phyloP scores from a whole-genome alignment of 371 early-diverging fungal species.

The Parasitella parasitica region DNA sequence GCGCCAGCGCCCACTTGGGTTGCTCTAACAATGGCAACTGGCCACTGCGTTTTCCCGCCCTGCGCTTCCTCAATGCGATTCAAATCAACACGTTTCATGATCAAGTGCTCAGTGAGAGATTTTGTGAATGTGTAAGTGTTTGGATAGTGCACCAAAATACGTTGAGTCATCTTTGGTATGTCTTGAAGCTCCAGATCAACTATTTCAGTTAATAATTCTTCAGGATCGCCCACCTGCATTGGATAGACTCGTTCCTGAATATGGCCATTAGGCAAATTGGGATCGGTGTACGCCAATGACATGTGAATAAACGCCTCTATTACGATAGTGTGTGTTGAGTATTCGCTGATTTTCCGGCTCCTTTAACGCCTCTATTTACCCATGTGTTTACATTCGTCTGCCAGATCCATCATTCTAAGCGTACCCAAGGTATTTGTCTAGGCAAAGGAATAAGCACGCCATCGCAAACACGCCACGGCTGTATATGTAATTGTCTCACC shows the following conservation, averaged over 20 bases:
- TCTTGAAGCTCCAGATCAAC: conserved; percentile 51
- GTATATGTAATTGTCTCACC: conserved; percentile 42
- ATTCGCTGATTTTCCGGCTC: neutral
- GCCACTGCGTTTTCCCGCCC: conserved; percentile 50
- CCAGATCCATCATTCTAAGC: conserved; percentile 59
- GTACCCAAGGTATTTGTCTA: conserved; percentile 65
- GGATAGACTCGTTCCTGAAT: conserved; percentile 62
- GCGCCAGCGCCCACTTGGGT: conserved; percentile 59
- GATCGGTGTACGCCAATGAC: conserved; percentile 47
- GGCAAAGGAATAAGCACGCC: neutral
- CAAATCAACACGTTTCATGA: conserved; percentile 54
- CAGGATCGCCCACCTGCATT: conserved; percentile 59
- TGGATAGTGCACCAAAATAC: conserved; percentile 48
- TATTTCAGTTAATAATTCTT: conserved; percentile 51
- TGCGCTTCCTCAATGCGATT: conserved; percentile 53
- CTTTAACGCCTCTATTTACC: conserved; percentile 30
- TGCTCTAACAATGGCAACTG: conserved; percentile 61
- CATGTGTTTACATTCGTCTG: conserved; percentile 54
- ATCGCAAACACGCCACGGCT: neutral
- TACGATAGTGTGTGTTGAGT: no score
- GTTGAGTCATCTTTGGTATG: conserved; percentile 54
- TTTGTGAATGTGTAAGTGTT: conserved; percentile 67
- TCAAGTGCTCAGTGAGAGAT: conserved; percentile 58
- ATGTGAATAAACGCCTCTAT: conserved; percentile 50
- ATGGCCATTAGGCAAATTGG: conserved; percentile 46